Conservation (phyloP, 2,329 filamentous ascomycete species). For the Verticillium albo-atrum region DNA sequence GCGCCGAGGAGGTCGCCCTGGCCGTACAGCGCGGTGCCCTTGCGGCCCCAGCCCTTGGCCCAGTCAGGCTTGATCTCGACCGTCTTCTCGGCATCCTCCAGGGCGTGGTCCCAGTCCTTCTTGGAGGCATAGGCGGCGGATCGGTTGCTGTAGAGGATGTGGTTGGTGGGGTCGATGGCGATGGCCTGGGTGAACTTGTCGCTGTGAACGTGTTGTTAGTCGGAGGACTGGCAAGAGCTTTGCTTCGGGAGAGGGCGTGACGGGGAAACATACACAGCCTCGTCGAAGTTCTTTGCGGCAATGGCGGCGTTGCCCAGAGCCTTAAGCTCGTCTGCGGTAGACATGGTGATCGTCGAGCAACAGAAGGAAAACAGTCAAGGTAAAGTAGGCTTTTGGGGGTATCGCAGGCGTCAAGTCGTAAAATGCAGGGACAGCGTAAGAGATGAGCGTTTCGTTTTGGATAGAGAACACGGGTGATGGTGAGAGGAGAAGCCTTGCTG, state of each 20-base stretch:
- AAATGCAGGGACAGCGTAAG: conserved; percentile 1
- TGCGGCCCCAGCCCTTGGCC: conserved; percentile 94
- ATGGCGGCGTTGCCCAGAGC: conserved; percentile 98
- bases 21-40: conserved; percentile 87
- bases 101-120: conserved; percentile 77
- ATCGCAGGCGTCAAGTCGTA: neutral
- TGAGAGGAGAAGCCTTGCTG: neutral
- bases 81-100: conserved; percentile 89
- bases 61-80: conserved; percentile 95
- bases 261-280: conserved; percentile 72
- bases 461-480: conserved; percentile 4
- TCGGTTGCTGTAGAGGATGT: conserved; percentile 97
- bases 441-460: neutral
- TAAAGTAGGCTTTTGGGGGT: neutral
- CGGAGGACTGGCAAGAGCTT: neutral
- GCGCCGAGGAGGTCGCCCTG: conserved; percentile 80
- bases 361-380: conserved; percentile 5
- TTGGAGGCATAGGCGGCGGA: conserved; percentile 86
- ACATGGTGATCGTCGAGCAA: conserved; percentile 33
- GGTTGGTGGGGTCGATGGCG: conserved; percentile 79
- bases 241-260: neutral
- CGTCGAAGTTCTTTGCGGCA: conserved; percentile 92
- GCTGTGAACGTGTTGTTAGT: conserved; percentile 40
- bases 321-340: conserved; percentile 77
- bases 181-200: conserved; percentile 95